Percentiles rank a stretch among this genome's conserved stretches.
Conservation (phyloP, 176 grass and related monocot genomes). For the Oryza meridionalis region DNA sequence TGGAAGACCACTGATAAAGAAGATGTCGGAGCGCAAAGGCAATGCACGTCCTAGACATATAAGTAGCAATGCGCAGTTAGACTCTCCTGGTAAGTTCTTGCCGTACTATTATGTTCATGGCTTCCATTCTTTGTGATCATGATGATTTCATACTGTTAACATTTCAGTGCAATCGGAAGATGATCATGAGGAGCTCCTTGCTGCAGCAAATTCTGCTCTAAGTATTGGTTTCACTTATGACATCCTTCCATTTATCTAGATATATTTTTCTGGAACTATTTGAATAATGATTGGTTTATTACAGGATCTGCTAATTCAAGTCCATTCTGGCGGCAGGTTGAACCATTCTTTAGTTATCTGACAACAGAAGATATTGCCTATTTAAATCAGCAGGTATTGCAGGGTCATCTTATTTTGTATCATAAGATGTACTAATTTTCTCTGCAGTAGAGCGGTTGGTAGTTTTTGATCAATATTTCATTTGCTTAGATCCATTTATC, state of each 20-base stretch:
- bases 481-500: constrained; percentile 57
- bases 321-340: constrained; percentile 58
- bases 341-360: constrained; percentile 64
- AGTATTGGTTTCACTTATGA: constrained; percentile 47
- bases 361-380: constrained; percentile 61
- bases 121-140: constrained; percentile 35
- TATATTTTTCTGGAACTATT: constrained; percentile 2
- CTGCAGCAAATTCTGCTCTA: constrained; percentile 64
- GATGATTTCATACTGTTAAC: constrained; percentile 30
- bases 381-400: constrained; percentile 62
- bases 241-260: constrained; percentile 17
- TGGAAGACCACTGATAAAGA: constrained; percentile 74
- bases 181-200: constrained; percentile 65
- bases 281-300: constrained; percentile 43
- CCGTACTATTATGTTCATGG: not conserved
- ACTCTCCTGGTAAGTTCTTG: constrained; percentile 57
- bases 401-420: constrained; percentile 33
- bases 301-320: constrained; percentile 49
- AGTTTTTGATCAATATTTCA: constrained; percentile 46
- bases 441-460: constrained; percentile 24
- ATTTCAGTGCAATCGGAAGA: constrained; percentile 65
- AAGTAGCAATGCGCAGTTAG: constrained; percentile 51
- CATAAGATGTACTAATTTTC: constrained; percentile 3
- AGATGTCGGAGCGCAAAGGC: constrained; percentile 80
- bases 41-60: constrained; percentile 58